Evolutionary conservation across 2,329 filamentous ascomycete species (phyloP), one percentile per base, ranked within the genome.

Genomic region (Hortaea werneckii): DNA sequence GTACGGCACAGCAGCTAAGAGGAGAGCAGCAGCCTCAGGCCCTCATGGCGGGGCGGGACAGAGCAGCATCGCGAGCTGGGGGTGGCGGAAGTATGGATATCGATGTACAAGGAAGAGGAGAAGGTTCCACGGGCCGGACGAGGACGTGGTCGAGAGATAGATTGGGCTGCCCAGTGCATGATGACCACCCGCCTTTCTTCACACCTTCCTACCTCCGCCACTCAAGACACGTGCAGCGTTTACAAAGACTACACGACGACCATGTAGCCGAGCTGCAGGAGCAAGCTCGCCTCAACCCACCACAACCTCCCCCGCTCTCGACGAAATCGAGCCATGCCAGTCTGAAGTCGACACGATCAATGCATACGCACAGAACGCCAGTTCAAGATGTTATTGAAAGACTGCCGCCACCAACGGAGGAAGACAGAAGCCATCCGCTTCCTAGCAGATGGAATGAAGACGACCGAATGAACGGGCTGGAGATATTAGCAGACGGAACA

Each of bases 381-480:
- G 80, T 85, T 11, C 87, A 87, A 64, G 87, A 94, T 58, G 75
- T 94, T 49, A 82, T 94, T 55, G 90, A 95, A 68, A 81, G 85
- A 53, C 70, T 79, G 29, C 77, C 82, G 0, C 65, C 72, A 1
- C 59, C 68, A 5, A 52, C 58, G 32, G 78, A 83, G 34, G 78
- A 84, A 30, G 79, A 84, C 41, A 69, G 73, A 1, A 62, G 86
- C 37, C 73, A 78, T 46, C 82, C 84, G 6, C 73, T 96, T 52
- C 92, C 92, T 12, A 81, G 83, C 4, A 78, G 76, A 58, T 96
- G 88, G 89, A 94, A 81, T 56, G 82, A 81, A 41, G 72, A 77
- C 29, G 88, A 95, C 63, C 89, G 86, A 65, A 80, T 79, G 55
- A 65, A 67, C 29, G 79, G 79, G 2, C 69, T 96, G 40, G 89